A percentile compares a stretch with the other conserved stretches of the same genome.
phyloP scores from a whole-genome alignment of 148 eudicot species.

The Fallopia convolvulus region DNA sequence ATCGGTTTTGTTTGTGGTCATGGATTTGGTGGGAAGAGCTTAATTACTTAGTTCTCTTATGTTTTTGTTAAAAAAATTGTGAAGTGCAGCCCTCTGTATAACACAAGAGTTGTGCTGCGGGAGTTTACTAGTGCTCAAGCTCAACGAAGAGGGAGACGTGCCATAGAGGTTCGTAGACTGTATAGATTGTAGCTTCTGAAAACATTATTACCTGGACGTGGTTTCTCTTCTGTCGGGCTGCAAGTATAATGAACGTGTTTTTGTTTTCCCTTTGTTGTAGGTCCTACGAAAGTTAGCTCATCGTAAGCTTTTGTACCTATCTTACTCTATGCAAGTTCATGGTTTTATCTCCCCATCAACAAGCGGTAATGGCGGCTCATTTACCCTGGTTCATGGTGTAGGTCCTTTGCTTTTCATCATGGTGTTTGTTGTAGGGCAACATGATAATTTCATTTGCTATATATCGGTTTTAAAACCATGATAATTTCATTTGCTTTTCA shows the following conservation, averaged over 20 bases:
- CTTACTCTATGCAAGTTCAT: constrained; percentile 97
- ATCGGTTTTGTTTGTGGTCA: background rate
- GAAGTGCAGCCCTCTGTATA: constrained; percentile 62
- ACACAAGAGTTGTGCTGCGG: constrained; percentile 78
- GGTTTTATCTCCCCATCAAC: constrained; percentile 68
- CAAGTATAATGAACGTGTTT: background rate
- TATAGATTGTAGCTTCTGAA: background rate
- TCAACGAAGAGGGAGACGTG: constrained; percentile 92
- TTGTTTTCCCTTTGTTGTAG: constrained; percentile 24
- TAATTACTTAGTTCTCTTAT: background rate
- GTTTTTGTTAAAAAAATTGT: constrained; percentile 3
- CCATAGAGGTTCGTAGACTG: constrained; percentile 65
- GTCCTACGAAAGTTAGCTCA: constrained; percentile 82
- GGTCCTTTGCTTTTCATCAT: constrained; percentile 26
- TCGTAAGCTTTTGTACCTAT: constrained; percentile 72
- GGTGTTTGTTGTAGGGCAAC: background rate
- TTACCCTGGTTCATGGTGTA: constrained; percentile 92
- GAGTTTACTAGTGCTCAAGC: constrained; percentile 76
- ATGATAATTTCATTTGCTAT: background rate
- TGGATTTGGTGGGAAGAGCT: background rate
- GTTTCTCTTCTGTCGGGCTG: background rate
- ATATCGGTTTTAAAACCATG: too few relatives aligned
- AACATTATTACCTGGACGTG: background rate
- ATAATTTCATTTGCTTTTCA: background rate
- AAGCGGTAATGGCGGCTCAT: constrained; percentile 47